Evolutionary conservation across 2,329 filamentous ascomycete species (phyloP).

Genomic region (Fusarium brevicatenulatum): DNA sequence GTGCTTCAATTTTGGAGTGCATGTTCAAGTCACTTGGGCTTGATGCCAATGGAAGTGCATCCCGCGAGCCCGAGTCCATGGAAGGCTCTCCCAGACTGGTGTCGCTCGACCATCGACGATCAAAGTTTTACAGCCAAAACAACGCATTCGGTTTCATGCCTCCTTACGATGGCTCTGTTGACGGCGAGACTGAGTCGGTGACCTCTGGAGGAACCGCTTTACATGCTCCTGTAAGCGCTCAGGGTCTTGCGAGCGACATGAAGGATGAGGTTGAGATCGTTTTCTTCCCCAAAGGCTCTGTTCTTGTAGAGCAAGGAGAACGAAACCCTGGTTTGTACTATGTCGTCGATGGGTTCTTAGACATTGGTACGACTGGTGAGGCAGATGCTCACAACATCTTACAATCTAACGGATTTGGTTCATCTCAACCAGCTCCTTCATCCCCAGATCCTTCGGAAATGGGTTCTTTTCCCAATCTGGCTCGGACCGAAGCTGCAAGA

Average conservation of each 20-base stretch:
- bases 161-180: constrained; percentile 76
- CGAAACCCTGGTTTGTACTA: constrained; percentile 97
- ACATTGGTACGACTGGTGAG: constrained; percentile 80
- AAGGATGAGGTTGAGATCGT: constrained; percentile 96
- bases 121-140: constrained; percentile 75
- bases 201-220: constrained; percentile 75
- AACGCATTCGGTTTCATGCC: constrained; percentile 94
- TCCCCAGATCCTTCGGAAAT: constrained; percentile 38
- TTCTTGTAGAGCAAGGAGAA: constrained; percentile 95
- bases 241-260: constrained; percentile 79
- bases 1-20: constrained; percentile 90
- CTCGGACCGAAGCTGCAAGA: constrained; percentile 43
- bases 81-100: constrained; percentile 87
- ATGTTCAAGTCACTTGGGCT: constrained; percentile 95
- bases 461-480: constrained; percentile 45
- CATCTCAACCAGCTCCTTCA: constrained; percentile 30
- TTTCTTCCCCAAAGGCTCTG: constrained; percentile 93
- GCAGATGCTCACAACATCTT: constrained; percentile 49
- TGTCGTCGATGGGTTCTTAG: constrained; percentile 95
- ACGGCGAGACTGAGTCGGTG: constrained; percentile 88
- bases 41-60: constrained; percentile 71
- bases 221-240: constrained; percentile 69
- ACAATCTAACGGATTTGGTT: constrained; percentile 42
- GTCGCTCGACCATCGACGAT: constrained; percentile 82
- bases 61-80: constrained; percentile 76